Conservation (phyloP, 805 yeast species). For the Ogataea methylovora region DNA sequence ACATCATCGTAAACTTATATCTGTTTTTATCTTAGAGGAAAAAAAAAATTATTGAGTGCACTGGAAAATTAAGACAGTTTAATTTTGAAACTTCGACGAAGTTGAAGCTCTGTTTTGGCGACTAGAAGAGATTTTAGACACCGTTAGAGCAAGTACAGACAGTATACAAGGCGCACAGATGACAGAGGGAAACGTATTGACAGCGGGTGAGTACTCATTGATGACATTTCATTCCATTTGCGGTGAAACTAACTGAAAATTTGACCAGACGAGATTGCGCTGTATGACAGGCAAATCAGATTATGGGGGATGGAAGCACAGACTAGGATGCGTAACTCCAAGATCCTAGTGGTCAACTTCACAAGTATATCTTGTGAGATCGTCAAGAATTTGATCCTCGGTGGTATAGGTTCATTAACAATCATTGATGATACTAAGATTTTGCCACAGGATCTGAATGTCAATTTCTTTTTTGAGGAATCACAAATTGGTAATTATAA, state of each 20-base stretch:
- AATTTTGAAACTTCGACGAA: too few relatives aligned
- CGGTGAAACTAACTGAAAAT: slow-evolving; percentile 6
- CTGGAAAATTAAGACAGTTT: too few relatives aligned
- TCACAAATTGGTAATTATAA: slow-evolving; percentile 49
- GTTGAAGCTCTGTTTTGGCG: too few relatives aligned
- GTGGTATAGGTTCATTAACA: slow-evolving; percentile 80
- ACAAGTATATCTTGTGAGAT: slow-evolving; percentile 79
- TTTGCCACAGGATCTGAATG: slow-evolving; percentile 54
- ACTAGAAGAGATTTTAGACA: too few relatives aligned
- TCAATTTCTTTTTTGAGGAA: slow-evolving; percentile 65
- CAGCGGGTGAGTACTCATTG: too few relatives aligned
- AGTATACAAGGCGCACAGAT: too few relatives aligned
- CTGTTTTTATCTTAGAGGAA: too few relatives aligned
- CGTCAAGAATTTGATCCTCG: slow-evolving; percentile 75
- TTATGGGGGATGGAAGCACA: slow-evolving; percentile 97
- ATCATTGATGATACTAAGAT: slow-evolving; percentile 54
- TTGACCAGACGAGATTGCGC: slow-evolving; percentile 67
- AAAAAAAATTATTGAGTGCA: too few relatives aligned
- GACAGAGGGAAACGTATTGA: too few relatives aligned
- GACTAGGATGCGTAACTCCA: slow-evolving; percentile 62
- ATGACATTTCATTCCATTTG: too few relatives aligned
- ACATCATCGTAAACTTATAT: too few relatives aligned
- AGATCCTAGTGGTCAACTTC: slow-evolving; percentile 60
- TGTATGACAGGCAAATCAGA: slow-evolving; percentile 91
- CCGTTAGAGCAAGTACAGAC: too few relatives aligned